Evolutionary conservation across 2,329 filamentous ascomycete genomes (phyloP), one percentile per base, ranked within the genome.

Genomic region (Beauveria medogensis): DNA sequence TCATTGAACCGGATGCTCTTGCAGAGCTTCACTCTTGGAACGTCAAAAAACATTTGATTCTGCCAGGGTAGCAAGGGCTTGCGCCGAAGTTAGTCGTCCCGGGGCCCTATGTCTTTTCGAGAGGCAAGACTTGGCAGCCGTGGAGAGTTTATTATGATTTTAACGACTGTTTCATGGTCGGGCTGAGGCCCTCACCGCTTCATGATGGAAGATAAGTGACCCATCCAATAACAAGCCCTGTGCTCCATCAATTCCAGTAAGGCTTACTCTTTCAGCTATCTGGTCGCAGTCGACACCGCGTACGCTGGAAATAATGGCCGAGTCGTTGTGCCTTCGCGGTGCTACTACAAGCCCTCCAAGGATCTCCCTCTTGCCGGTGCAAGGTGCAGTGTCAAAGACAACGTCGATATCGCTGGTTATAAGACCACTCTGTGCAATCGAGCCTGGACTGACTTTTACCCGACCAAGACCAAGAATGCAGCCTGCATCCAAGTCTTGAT

Each of bases 361-460:
- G 30, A 54, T 46, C 52, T 48, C 9, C 57, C 61, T 2, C 57
- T 63, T 28, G 44, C 37, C 40, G 28, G 63, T 48, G 58, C 64
- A n/a, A 60, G 63, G 50, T 55, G 64, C 44, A 56, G 51, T 20
- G 62, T 66, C 40, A 65, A 65, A 48, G 65, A 65, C 46, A 66
- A 50, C 20, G 54, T 66, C 8, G 61, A 66, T 24, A 60, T 66
- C 9, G 40, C 34, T 14, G 65, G 64, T 20, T 44, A 55, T 22
- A 65, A 65, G 40, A 65, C 63, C 10, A 59, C 62, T 16, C 51
- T 65, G 3, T 57, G 55, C 47, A 66, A 63, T 40, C 65, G 62
- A 30, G 56, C 59, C 4, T 65, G 62, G 62, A 44, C 10, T 20
- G 44, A 63, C 1, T 40, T 59, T 12, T 54, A 63, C 14, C 52